Evolutionary conservation across 2,329 filamentous ascomycete genomes (phyloP).

Genomic region (Xylariales sp.): DNA sequence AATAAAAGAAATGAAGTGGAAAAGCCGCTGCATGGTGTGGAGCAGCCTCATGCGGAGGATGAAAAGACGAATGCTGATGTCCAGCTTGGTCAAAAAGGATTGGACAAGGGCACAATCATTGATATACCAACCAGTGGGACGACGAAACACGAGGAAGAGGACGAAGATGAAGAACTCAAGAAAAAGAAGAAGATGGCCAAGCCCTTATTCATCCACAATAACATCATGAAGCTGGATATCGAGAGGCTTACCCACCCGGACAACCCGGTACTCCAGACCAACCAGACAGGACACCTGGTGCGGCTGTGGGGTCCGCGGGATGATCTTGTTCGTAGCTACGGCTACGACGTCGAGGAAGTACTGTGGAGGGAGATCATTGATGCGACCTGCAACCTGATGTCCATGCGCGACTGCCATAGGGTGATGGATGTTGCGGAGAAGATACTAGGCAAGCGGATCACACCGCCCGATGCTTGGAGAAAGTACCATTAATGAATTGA

Average conservation of each 20-base stretch:
- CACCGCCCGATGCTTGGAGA: no score
- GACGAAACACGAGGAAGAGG: neutral
- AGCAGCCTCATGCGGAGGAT: neutral
- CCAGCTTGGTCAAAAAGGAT: neutral
- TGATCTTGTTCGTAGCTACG: neutral
- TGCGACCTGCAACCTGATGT: slow-evolving; percentile 1
- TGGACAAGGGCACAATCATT: neutral
- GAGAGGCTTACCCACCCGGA: neutral
- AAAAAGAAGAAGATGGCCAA: neutral
- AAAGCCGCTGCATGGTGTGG: neutral
- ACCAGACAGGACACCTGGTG: neutral
- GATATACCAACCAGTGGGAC: neutral
- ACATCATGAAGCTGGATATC: slow-evolving; percentile 4
- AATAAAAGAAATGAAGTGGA: neutral
- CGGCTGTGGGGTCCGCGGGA: neutral
- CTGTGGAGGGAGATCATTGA: slow-evolving; percentile 4
- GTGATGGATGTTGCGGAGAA: neutral
- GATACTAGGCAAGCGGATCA: no score
- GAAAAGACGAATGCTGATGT: neutral
- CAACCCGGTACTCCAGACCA: neutral
- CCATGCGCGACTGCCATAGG: neutral
- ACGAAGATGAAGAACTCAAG: neutral
- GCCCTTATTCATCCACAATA: slow-evolving; percentile 7
- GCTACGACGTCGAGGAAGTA: slow-evolving; percentile 6
- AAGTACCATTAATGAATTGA: no score